A percentile compares a stretch with the other conserved stretches of the same genome.
These are phyloP conservation scores for Aspergillus thermomutatus DNA, from an alignment of 2,329 filamentous ascomycete genomes.

Conservation along the genomic window DNA sequence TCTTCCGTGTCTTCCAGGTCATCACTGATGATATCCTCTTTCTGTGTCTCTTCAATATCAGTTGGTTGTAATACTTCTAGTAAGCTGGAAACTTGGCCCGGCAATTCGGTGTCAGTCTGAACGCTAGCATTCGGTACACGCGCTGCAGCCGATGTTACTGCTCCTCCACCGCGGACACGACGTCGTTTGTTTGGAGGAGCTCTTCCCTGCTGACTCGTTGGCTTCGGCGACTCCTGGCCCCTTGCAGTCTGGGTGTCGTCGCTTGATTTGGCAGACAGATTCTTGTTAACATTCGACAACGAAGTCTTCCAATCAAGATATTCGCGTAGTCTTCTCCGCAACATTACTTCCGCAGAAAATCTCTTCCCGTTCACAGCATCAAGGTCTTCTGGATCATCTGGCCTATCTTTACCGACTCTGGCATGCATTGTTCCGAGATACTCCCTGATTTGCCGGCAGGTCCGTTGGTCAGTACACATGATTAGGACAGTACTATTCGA, in stretches of 20 bases:
- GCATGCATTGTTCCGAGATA: conserved; percentile 90
- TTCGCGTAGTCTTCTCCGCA: conserved; percentile 79
- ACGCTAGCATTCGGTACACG: conserved; percentile 72
- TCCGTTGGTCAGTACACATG: conserved; percentile 88
- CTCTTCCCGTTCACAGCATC: conserved; percentile 55
- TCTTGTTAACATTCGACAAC: conserved; percentile 74
- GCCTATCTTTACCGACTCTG: conserved; percentile 40
- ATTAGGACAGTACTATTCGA: conserved; percentile 91
- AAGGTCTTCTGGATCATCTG: conserved; percentile 46
- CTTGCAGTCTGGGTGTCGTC: conserved; percentile 21
- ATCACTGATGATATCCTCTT: conserved; percentile 66
- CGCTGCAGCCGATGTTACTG: conserved; percentile 54
- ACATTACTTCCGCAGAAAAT: conserved; percentile 79
- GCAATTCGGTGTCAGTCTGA: conserved; percentile 71
- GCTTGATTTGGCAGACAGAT: conserved; percentile 31
- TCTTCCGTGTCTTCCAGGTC: conserved; percentile 88
- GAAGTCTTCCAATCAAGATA: conserved; percentile 90
- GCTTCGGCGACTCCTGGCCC: conserved; percentile 17
- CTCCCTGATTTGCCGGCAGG: conserved; percentile 83
- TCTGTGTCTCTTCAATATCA: conserved; percentile 70
- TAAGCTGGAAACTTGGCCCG: conserved; percentile 74
- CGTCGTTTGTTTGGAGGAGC: conserved; percentile 82
- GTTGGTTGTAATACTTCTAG: conserved; percentile 81
- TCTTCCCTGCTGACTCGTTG: conserved; percentile 48
- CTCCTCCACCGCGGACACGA: conserved; percentile 75